phyloP scores from a whole-genome alignment of 2,329 filamentous ascomycete genomes.

The Coleophoma crateriformis region DNA sequence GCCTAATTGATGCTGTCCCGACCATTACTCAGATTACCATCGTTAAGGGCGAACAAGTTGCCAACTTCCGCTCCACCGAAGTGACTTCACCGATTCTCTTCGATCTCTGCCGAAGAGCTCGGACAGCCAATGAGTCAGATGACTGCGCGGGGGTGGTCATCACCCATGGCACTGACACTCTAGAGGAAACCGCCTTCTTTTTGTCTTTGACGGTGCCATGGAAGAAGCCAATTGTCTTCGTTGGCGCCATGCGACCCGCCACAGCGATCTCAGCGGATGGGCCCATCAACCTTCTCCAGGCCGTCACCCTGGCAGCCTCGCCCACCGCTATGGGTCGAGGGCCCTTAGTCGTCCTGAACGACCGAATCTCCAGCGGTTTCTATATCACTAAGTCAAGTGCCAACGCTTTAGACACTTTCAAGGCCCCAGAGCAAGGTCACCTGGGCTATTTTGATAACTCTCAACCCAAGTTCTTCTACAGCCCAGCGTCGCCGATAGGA shows the following conservation, averaged over 20 bases:
- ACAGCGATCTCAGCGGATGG: conserved; percentile 58
- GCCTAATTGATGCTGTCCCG: conserved; percentile 47
- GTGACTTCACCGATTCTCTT: conserved; percentile 42
- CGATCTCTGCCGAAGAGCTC: conserved; percentile 38
- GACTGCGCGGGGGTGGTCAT: conserved; percentile 20
- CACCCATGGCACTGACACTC: conserved; percentile 58
- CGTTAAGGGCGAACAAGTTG: conserved; percentile 43
- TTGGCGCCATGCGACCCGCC: conserved; percentile 56
- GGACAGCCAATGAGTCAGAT: conserved; percentile 38
- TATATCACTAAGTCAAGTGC: conserved; percentile 56
- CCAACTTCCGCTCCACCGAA: conserved; percentile 38
- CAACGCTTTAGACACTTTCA: conserved; percentile 58
- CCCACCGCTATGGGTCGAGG: conserved; percentile 34
- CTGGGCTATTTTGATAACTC: conserved; percentile 53
- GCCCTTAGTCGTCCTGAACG: conserved; percentile 54
- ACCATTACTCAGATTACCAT: conserved; percentile 46
- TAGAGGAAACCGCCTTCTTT: conserved; percentile 59
- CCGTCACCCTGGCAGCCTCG: conserved; percentile 49
- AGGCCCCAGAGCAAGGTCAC: conserved; percentile 46
- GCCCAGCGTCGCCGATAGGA: conserved; percentile 25
- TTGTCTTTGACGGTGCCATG: conserved; percentile 48
- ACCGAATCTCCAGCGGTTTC: conserved; percentile 50
- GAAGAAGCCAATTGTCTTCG: conserved; percentile 51
- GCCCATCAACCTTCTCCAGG: conserved; percentile 52
- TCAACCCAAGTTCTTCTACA: conserved; percentile 52